Evolutionary conservation across 768 basidiomycete species (phyloP), one percentile per base, ranked within the genome.

Genomic region (Roridomyces roridus): DNA sequence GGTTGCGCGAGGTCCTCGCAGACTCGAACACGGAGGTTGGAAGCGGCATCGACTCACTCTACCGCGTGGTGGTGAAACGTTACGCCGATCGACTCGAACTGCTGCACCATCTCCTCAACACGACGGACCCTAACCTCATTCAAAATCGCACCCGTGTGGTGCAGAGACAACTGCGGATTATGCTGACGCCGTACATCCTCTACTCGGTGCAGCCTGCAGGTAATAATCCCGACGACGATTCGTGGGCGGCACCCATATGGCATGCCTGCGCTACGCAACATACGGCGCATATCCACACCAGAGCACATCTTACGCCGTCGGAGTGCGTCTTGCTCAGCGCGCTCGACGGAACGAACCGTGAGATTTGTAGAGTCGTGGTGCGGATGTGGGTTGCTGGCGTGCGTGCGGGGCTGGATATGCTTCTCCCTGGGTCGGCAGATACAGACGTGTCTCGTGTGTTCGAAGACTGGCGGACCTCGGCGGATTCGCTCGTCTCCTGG

Each of bases 41-140:
- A 2, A 72, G 68, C 29, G 72, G 71, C 5, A 49, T 73, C 8
- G 77, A 76, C 46, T 77, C 69, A 2, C 59, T 76, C 20, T 20
- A 69, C 24, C 70, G 61, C 18, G 60, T 66, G 15, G 52, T 75
- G 7, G 55, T 71, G 1, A 64, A 77, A 21, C 68, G 74, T 41
- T 73, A 69, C 21, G 67, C 69, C 0, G 59, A 67, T 18, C 68
- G 72, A 10, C 58, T 77, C 14, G 72, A 74, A 41, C 26, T 67
- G 21, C 46, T 65, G 4, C 56, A 53, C 5, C 51, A 70, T 45
- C 50, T 72, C 1, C 57, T 73, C 15, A 60, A 65, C 15, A 34
- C 59, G 25, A 42, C 59, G n/a, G n/a, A n/a, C n/a, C n/a, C n/a
- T n/a, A 35, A 46, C n/a, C 49, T 24, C n/a, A n/a, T 44, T 42